phyloP scores from a whole-genome alignment of 177 flowering plant genomes.

The Vitis hybrid region DNA sequence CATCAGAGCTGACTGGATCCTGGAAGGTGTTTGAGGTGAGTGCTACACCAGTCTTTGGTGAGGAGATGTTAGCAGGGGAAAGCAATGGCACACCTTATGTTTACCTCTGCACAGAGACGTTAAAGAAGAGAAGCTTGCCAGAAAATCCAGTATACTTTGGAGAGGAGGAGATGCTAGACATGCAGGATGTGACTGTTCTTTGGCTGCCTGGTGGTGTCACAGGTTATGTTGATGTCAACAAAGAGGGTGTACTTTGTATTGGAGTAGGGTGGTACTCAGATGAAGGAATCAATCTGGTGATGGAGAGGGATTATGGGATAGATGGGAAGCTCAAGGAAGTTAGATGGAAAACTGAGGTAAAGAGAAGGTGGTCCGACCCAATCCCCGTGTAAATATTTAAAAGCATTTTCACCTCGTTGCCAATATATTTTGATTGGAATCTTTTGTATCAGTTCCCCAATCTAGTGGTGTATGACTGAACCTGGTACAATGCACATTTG shows the following conservation, averaged over 20 bases:
- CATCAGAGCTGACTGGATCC: constrained; percentile 72
- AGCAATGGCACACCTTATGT: constrained; percentile 51
- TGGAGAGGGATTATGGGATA: constrained; percentile 90
- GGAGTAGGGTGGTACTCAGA: constrained; percentile 97
- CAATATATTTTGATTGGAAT: too few species aligned
- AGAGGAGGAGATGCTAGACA: constrained; percentile 85
- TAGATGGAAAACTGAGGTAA: constrained; percentile 77
- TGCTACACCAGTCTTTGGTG: constrained; percentile 75
- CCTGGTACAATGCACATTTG: too few species aligned
- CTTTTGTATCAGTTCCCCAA: too few species aligned
- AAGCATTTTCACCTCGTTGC: background rate
- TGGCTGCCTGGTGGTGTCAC: constrained; percentile 97
- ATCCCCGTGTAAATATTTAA: constrained; percentile 26
- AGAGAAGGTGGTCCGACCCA: constrained; percentile 88
- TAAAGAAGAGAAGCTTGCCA: constrained; percentile 80
- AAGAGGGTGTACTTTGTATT: constrained; percentile 82
- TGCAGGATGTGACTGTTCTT: constrained; percentile 76
- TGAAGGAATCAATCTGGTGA: constrained; percentile 91
- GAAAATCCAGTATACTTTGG: constrained; percentile 64
- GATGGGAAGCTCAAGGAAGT: constrained; percentile 95
- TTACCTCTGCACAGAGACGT: constrained; percentile 79
- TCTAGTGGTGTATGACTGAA: too few species aligned
- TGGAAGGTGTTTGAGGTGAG: constrained; percentile 95
- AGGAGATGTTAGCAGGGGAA: constrained; percentile 35
- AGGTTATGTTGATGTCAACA: constrained; percentile 70